Evolutionary conservation across 495 filamentous ascomycete species (phyloP).

Genomic region (Hypoxylon lienhwacheense): DNA sequence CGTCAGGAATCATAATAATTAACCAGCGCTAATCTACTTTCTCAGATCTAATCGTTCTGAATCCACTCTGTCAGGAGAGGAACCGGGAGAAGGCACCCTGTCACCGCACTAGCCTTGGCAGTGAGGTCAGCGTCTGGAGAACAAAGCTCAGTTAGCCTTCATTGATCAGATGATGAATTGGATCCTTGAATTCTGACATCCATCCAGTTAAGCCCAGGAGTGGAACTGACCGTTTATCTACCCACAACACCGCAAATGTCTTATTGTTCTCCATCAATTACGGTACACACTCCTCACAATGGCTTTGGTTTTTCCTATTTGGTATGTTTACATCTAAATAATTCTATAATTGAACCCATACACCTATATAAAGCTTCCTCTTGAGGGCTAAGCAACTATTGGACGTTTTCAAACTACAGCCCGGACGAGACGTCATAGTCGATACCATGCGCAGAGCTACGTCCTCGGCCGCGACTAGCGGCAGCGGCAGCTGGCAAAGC

Average conservation of each 20-base stretch:
- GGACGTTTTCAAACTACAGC: constrained; percentile 3
- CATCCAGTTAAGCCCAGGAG: neutral
- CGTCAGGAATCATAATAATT: neutral
- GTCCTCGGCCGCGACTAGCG: constrained; percentile 17
- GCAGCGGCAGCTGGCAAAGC: constrained; percentile 3
- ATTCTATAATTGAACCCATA: neutral
- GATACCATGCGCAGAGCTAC: constrained; percentile 20
- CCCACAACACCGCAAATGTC: constrained; percentile 7
- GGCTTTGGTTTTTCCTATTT: neutral
- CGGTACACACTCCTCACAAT: neutral
- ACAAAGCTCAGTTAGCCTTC: constrained; percentile 3
- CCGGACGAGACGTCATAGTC: neutral
- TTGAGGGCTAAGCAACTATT: constrained; percentile 3
- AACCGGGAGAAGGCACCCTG: constrained; percentile 14
- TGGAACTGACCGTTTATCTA: constrained; percentile 8
- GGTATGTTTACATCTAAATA: neutral
- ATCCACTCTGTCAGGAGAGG: constrained; percentile 13
- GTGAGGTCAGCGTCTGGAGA: constrained; percentile 1
- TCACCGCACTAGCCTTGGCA: constrained; percentile 1
- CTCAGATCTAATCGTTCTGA: neutral
- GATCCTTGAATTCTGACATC: constrained; percentile 11
- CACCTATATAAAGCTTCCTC: neutral
- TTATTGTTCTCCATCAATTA: neutral
- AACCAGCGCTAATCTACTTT: neutral
- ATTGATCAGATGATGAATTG: neutral